Base-by-base conservation (phyloP, 1,139 yeast species). In the Geotrichum australiense region DNA sequence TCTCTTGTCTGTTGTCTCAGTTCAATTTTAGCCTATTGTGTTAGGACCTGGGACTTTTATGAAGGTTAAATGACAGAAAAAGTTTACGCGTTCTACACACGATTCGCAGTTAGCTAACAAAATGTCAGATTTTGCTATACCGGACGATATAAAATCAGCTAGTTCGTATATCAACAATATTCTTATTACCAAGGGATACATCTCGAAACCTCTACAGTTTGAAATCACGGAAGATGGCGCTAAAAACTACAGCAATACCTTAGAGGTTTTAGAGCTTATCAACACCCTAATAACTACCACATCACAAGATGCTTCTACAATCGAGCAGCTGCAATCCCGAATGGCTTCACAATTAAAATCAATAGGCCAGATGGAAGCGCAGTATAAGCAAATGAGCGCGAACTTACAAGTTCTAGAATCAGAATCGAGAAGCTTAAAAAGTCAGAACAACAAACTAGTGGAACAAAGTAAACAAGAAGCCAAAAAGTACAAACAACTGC, bases 271-370 rank as follows among this genome's bases (percentile, higher is more conserved):
- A 41, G 57, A 57, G 39, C 52, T 52, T 10, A 48, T 57, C 4
- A 54, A 56, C 40, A 50, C 54, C 7, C 50, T 57, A n/a, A 42
- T 57, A 16, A 51, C 53, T 37, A 52, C 57, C 2, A 49, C 53
- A 10, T 56, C 53, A 19, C 41, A 43, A 18, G 56, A 54, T 38
- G 35, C 50, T 8, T 44, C 42, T 28, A 45, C 39, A 7, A 14
- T 14, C 18, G 23, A 16, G 11, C n/a, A 24, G 5, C 22, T 24
- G 4, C 40, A 33, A 12, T 15, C 37, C 5, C 21, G 25, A 27
- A 31, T 35, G 7, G 34, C 23, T 8, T 22, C 56, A 50, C 39
- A 26, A 34, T 20, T 55, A 50, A 37, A 26, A 34, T 14, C 30
- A 32, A 24, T 41, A 35, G 29, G 20, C 32, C n/a, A 31, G 34